phyloP scores from a whole-genome alignment of 2,329 filamentous ascomycete species.

The Teratosphaeria viscida region DNA sequence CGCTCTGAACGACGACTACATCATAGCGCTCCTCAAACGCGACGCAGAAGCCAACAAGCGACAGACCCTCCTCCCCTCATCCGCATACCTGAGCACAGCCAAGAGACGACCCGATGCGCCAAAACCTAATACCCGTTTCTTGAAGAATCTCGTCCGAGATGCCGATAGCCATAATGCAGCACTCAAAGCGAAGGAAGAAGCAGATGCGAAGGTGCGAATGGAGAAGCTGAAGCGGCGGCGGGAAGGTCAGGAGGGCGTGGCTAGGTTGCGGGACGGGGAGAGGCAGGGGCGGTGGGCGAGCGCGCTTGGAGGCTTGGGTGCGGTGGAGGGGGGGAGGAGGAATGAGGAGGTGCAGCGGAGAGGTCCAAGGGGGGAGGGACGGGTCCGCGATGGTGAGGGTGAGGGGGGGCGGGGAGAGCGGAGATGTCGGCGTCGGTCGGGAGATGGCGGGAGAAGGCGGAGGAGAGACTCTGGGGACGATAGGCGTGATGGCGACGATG shows the following conservation, averaged over 20 bases:
- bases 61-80: neutral
- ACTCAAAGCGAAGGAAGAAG: conserved; percentile 70
- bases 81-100: neutral
- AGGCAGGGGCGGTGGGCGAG: conserved; percentile 12
- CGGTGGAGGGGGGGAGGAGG: neutral
- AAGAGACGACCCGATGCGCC: conserved; percentile 38
- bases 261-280: conserved; percentile 28
- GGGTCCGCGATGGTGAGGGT: neutral
- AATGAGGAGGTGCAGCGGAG: neutral
- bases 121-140: conserved; percentile 84
- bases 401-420: neutral
- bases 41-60: conserved; percentile 56
- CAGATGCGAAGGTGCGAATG: conserved; percentile 64
- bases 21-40: conserved; percentile 66
- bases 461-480: neutral
- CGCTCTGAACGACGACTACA: conserved; percentile 52
- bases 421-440: neutral
- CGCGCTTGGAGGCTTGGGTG: conserved; percentile 9
- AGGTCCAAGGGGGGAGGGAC: neutral
- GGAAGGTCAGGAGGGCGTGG: conserved; percentile 18
- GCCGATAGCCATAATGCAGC: conserved; percentile 84
- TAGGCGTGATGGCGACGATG: neutral
- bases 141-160: conserved; percentile 78
- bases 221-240: conserved; percentile 23
- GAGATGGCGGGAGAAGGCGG: neutral